phyloP scores from a whole-genome alignment of 208 protist species.

The Crithidia mellificae region DNA sequence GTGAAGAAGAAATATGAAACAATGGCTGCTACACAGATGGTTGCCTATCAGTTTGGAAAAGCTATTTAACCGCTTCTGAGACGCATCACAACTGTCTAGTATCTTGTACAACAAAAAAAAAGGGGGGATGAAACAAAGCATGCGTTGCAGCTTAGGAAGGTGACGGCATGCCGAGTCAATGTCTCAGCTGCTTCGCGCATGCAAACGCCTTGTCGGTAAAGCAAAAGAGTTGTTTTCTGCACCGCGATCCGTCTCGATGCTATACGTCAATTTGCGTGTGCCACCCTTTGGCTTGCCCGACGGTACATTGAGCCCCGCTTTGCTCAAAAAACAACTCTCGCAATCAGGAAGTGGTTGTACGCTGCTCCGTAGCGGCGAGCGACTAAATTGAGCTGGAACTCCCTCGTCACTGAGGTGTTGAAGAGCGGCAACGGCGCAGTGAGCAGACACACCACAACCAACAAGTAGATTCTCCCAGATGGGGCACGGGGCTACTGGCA shows the following conservation, averaged over 20 bases:
- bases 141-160: too few species aligned
- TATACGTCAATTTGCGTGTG: background rate
- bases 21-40: too few species aligned
- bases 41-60: too few species aligned
- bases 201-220: background rate
- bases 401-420: background rate
- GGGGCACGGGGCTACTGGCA: constrained; percentile 14
- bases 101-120: too few species aligned
- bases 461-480: constrained; percentile 28
- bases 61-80: too few species aligned
- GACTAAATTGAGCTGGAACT: background rate
- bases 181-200: constrained; percentile 13
- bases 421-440: constrained; percentile 8
- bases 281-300: background rate
- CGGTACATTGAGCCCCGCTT: background rate
- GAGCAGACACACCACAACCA: background rate
- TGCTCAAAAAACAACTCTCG: background rate
- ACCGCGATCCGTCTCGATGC: constrained; percentile 11
- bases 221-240: background rate
- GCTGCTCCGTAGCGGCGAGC: background rate
- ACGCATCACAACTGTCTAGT: too few species aligned
- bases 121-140: background rate
- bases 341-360: background rate
- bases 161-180: background rate
- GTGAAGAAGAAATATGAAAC: too few species aligned